Evolutionary conservation across 441 rosid species (phyloP).

Genomic region (Eutrema salsugineum): DNA sequence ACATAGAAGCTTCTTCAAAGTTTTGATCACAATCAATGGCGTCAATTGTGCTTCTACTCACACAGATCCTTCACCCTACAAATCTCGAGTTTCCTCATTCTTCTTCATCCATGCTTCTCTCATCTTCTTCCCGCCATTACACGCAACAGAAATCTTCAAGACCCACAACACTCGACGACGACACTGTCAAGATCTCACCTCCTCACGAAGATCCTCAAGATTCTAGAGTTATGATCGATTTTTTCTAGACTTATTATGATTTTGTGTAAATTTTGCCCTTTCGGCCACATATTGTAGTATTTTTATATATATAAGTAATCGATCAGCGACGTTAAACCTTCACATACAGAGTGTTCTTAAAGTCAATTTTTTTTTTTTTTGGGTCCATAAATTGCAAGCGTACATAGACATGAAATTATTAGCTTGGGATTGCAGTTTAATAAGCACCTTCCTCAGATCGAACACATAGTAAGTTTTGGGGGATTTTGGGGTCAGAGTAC

Average conservation of each 20-base stretch:
- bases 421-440: conserved; percentile 69
- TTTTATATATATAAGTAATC: neutral
- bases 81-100: conserved; percentile 4
- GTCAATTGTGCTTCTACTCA: conserved; percentile 32
- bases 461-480: neutral
- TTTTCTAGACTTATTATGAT: conserved; percentile 8
- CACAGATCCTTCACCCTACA: conserved; percentile 29
- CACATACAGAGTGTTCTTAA: neutral
- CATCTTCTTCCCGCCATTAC: neutral
- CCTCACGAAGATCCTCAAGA: conserved; percentile 32
- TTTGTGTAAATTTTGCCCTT: neutral
- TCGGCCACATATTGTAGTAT: neutral
- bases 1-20: neutral
- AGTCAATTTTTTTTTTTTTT: neutral
- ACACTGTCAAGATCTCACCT: conserved; percentile 17
- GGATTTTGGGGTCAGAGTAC: conserved; percentile 34
- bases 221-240: conserved; percentile 26
- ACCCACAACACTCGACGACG: conserved; percentile 1
- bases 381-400: conserved; percentile 53
- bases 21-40: conserved; percentile 25
- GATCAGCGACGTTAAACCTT: neutral
- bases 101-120: conserved; percentile 3
- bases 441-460: conserved; percentile 83
- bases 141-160: conserved; percentile 8
- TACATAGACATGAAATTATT: conserved; percentile 53